These are phyloP conservation scores for Tetrahymena thermophila DNA, from an alignment of 73 alveolate genomes.

Conservation along the genomic window DNA sequence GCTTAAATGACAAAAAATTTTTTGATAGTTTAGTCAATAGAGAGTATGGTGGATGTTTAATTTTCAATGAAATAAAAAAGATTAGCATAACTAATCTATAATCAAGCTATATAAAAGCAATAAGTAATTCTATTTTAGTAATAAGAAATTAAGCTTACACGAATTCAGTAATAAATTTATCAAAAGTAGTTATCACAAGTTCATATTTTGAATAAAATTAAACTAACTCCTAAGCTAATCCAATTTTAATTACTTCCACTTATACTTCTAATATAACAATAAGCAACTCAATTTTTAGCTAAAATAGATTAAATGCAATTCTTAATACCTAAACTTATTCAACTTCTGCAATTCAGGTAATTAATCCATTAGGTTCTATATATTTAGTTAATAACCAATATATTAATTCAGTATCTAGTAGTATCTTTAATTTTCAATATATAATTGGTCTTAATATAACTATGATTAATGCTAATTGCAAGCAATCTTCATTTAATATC, in stretches of 20 bases:
- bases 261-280: neutral
- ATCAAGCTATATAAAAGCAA: neutral
- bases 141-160: too few relatives aligned
- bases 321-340: neutral
- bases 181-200: too few relatives aligned
- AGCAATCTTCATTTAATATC: too few relatives aligned
- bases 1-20: neutral
- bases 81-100: too few relatives aligned
- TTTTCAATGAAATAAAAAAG: neutral
- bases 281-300: neutral
- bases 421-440: too few relatives aligned
- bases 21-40: neutral
- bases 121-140: neutral
- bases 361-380: too few relatives aligned
- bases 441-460: too few relatives aligned
- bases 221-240: neutral
- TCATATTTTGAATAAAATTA: neutral
- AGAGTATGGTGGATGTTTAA: neutral
- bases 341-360: too few relatives aligned
- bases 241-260: neutral
- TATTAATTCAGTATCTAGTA: too few relatives aligned
- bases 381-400: too few relatives aligned
- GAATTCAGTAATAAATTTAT: neutral
- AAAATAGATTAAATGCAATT: neutral
- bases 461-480: too few relatives aligned